Evolutionary conservation across 2,329 filamentous ascomycete genomes (phyloP), one percentile per base, ranked within the genome.

Genomic region (Sordariomycetes sp.): DNA sequence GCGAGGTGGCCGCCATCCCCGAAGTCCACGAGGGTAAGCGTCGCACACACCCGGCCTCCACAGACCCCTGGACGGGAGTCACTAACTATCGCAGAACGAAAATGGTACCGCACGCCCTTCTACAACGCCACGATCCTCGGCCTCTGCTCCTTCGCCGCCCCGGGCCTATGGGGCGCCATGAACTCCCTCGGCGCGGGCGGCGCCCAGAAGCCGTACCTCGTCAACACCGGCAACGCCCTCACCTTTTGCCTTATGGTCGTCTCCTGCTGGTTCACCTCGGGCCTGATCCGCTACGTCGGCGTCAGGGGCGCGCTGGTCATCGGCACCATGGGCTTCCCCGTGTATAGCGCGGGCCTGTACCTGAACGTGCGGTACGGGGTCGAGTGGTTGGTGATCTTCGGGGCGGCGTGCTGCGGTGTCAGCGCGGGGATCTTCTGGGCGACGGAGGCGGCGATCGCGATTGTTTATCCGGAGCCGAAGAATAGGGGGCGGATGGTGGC

Each of bases 371-470:
- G 86, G 0, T 90, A 79, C 64, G 85, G 84, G 1, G 82, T 72
- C 0, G 79, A 85, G 62, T 90, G 87, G 87, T 77, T 89, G 11
- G 78, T 85, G 0, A 75, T 89, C 0, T 69, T 90, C 10, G 87
- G 86, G 0, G 85, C 85, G 0, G 85, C 85, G 0, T 72, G 87
- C 0, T 90, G 87, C 61, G 87, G 87, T 20, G 76, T 89, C 35
- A 85, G 82, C 0, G 87, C 87, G 0, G 87, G 87, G 0, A 75
- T 90, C 0, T 90, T 90, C 69, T 90, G 87, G 87, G 85, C 85
- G 76, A 82, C 86, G 0, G 87, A 90, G 69, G 85, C 85, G 0
- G 86, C 87, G 0, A 88, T 90, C 59, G 86, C 86, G 0, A 80
- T 90, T 22, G 78, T 82, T 0, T 90, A 90, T 62, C 86, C 87